Conservation (phyloP, 1,284 basidiomycete species). For the Salmacisia buchloeana region DNA sequence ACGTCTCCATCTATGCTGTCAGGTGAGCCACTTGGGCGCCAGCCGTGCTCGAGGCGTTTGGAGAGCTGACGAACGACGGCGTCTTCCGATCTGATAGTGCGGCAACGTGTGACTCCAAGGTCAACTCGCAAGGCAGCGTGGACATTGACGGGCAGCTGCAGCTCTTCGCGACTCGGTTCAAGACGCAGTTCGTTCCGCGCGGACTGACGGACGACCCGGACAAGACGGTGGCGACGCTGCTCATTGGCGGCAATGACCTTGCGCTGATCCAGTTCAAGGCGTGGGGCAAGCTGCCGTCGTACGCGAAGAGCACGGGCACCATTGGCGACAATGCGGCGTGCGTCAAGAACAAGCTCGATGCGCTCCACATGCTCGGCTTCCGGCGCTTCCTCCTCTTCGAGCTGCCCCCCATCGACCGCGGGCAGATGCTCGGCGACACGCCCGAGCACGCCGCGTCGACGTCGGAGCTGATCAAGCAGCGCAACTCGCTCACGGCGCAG, state of each 20-base stretch:
- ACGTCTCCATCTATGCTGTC: not conserved
- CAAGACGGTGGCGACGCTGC: not conserved
- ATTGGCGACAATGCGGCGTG: not conserved
- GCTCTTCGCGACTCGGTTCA: not conserved
- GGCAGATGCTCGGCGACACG: not conserved
- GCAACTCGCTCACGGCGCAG: not conserved
- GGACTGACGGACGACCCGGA: not conserved
- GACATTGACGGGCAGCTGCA: not conserved
- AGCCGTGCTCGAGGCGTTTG: not conserved
- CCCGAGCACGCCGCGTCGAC: not conserved
- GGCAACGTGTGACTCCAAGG: not conserved
- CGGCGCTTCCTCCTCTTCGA: constrained; percentile 2
- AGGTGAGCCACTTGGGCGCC: not conserved
- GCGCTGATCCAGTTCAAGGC: not conserved
- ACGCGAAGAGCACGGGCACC: not conserved
- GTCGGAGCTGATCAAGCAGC: not conserved
- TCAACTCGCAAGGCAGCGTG: not conserved
- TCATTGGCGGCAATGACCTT: not conserved
- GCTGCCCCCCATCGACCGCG: not conserved
- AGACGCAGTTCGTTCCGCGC: not conserved
- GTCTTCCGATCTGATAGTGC: not conserved
- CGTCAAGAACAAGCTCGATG: not conserved
- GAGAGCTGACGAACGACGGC: not conserved
- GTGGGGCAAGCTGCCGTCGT: not conserved
- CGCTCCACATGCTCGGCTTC: constrained; percentile 1